Percentiles rank a stretch among this genome's conserved stretches.
Conservation (phyloP, 768 basidiomycete genomes). For the Leccinellum albellum region DNA sequence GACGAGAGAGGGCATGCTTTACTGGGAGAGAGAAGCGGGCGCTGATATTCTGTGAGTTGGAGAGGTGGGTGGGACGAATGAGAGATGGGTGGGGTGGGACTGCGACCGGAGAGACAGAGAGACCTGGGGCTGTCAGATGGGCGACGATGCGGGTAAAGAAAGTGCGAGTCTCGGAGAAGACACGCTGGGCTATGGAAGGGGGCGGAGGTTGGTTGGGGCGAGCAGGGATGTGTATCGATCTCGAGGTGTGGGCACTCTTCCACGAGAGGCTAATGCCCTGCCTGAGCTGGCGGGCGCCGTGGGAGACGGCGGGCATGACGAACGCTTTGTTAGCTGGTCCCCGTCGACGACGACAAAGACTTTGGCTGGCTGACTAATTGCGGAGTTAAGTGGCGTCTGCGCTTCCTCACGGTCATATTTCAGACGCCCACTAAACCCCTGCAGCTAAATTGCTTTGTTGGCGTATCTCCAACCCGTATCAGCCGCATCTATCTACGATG, state of each 20-base stretch:
- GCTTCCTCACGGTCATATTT: no score
- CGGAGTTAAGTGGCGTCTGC: no score
- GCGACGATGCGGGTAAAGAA: slow-evolving; percentile 53
- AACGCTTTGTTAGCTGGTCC: neutral
- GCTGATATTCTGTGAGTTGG: slow-evolving; percentile 40
- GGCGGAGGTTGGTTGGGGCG: slow-evolving; percentile 18
- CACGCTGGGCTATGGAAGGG: slow-evolving; percentile 37
- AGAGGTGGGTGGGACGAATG: slow-evolving; percentile 11
- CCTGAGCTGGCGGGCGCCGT: slow-evolving; percentile 25
- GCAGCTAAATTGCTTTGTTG: no score
- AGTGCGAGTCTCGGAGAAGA: slow-evolving; percentile 53
- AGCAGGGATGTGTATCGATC: slow-evolving; percentile 44
- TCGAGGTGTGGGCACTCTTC: slow-evolving; percentile 16
- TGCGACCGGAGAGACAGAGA: slow-evolving; percentile 27
- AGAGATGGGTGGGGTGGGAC: slow-evolving; percentile 4
- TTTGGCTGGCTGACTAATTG: neutral
- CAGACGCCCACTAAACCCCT: no score
- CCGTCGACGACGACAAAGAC: neutral
- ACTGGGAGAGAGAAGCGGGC: slow-evolving; percentile 55
- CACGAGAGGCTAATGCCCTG: slow-evolving; percentile 17
- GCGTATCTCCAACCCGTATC: no score
- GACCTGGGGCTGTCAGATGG: slow-evolving; percentile 56
- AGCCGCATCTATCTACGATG: no score
- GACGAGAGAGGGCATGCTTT: slow-evolving; percentile 47
- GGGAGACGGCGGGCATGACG: slow-evolving; percentile 25